Base-by-base conservation (phyloP, 2,329 filamentous ascomycete genomes). In the Claviceps africana region DNA sequence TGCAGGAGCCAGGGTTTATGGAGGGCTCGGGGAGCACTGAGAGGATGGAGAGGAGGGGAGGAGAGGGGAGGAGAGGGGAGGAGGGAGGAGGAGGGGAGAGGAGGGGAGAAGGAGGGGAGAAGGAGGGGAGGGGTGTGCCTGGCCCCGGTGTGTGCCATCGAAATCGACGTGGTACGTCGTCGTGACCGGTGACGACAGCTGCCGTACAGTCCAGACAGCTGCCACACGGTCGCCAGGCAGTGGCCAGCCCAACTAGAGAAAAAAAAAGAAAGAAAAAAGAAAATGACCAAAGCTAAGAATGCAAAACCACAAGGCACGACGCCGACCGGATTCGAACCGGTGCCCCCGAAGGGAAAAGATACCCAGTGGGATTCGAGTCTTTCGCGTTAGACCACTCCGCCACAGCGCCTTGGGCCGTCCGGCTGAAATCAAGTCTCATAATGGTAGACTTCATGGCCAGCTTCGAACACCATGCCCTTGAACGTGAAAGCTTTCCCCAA, bases 311-410 rank as follows among this genome's bases (percentile, higher is more conserved):
- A 54, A 21, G n/a, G 40, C 39, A 54, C 58, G 62, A 64, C 62
- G 57, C 55, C 58, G 62, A 61, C 62, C 61, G 61, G 62, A 64
- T 64, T 64, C 61, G 62, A 64, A 64, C 62, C 61, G 61, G 61
- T 59, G 62, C 62, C 60, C 60, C 62, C 61, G 57, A 63, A 52
- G 61, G 59, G 60, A 63, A 60, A 60, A 61, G 61, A 63, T 63
- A 11, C 2, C 5, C 3, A 0, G 0, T 2, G 6, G 6, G n/a
- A 31, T 63, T 63, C 61, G 62, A 63, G 59, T 63, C 61, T 61
- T 61, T 61, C 61, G 61, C 61, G 60, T 62, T 62, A 58, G 61
- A 62, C 61, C 61, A 62, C 61, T 62, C 61, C 61, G 61, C 61
- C 61, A 62, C 61, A 56, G 53, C 60, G 61, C 60, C 61, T 21